Evolutionary conservation across 2,329 filamentous ascomycete species (phyloP), one percentile per base, ranked within the genome.

Genomic region (Magnaporthiopsis poae): DNA sequence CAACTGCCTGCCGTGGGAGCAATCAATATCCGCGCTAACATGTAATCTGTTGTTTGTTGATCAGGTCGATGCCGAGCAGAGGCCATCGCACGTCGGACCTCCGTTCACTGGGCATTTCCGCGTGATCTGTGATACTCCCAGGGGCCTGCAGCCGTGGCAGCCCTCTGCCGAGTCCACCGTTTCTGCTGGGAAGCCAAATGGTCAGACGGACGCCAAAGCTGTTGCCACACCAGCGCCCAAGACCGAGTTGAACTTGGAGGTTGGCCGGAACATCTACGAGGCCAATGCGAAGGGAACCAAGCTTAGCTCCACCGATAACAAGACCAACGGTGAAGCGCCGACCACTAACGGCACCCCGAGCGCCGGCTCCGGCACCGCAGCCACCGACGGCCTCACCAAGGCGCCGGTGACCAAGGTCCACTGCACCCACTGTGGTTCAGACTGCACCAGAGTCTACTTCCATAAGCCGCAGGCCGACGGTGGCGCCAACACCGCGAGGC

Each of bases 81-180:
- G 95, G 67, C 95, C 95, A 12, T 97, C 95, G 1, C 95, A 93
- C 76, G 94, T 98, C 71, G 94, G 94, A 0, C 94, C 95, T 3
- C 95, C 95, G 8, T 98, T 97, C 74, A 99, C 95, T 4, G 95
- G 95, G 59, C 95, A 99, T 77, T 99, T 99, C 84, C 90, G 92
- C 76, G 89, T 98, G 69, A 94, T 94, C 67, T 95, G 92, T 74
- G 95, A 99, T 76, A 99, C 95, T 0, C 95, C 95, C 65, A 88
- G 95, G 68, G 95, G 95, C 56, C 84, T 99, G 65, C 94, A 98
- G 76, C 90, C 94, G 31, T 96, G 94, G 86, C 95, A 99, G 75
- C 95, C 95, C 25, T 90, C 90, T 25, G 88, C 92, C 1, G 90
- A 92, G 71, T 87, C 91, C 8, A 78, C 87, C 60, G 81, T 88